Base-by-base conservation (phyloP, 768 basidiomycete genomes). In the Xanthoconium purpureum region DNA sequence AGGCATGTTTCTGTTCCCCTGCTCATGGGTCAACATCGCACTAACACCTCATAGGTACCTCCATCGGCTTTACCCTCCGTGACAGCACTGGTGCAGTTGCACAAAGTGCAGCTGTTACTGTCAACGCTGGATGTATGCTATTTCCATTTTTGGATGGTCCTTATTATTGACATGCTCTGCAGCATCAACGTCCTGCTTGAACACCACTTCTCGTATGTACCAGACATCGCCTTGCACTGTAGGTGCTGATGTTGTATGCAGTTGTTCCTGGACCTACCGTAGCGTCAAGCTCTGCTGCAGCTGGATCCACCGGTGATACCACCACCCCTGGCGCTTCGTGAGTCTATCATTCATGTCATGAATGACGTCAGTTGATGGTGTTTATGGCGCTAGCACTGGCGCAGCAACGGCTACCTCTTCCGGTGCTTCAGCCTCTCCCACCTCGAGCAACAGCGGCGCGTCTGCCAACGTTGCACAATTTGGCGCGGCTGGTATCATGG, bases 61-160 rank as follows among this genome's bases (percentile, higher is more conserved):
- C 61, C 39, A 68, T 92, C 54, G 84, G 81, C 50, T 67, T 92
- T 30, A 76, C 73, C 13, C 57, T 94, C 58, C 80, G 79, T 66
- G 92, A 94, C 64, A 68, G 54, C 53, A 80, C 73, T 33, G 91
- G 92, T 63, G 0, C 20, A 0, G 28, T 67, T 47, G 75, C 68
- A 0, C 84, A 84, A 62, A 71, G 79, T 3, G 88, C 79, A 7
- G 33, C 82, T 3, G 78, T 90, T 75, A 74, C 69, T 15, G 66
- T 89, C 58, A 62, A 68, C 32, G 0, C 72, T 8, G 77, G 84
- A 48, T 38, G 88, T 88, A 74, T 45, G 85, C 73, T 8, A n/a
- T 13, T 42, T 45, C 14, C 24, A 28, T 42, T 7, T 13, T 36
- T 24, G 17, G 18, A 9, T 11, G 6, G 6, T 59, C 24, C 20